Evolutionary conservation across 352 stramenopile species (phyloP).

Genomic region (Pythium aquatile): DNA sequence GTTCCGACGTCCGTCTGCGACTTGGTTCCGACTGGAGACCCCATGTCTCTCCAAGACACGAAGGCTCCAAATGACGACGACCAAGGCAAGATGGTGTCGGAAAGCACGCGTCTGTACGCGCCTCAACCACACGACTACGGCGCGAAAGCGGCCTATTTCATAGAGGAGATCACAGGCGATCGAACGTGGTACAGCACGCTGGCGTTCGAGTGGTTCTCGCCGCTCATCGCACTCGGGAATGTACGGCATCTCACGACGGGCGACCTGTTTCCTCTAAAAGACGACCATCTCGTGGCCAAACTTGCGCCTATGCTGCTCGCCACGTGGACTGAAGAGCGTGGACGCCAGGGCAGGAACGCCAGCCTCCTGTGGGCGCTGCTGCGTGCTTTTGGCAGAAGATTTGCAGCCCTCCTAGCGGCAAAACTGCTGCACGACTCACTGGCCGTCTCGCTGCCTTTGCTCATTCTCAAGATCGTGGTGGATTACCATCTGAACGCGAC

Average conservation of each 20-base stretch:
- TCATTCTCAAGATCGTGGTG: conserved; percentile 78
- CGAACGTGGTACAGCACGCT: conserved; percentile 12
- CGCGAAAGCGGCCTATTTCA: conserved; percentile 5
- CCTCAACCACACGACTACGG: conserved; percentile 5
- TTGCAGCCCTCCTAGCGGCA: conserved; percentile 44
- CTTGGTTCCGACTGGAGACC: background rate
- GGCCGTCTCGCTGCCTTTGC: conserved; percentile 54
- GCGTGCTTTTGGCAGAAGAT: conserved; percentile 51
- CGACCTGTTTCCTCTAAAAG: conserved; percentile 16
- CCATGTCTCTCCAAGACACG: conserved; percentile 8
- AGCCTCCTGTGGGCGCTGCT: conserved; percentile 57
- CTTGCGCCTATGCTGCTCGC: background rate
- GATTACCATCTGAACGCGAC: conserved; percentile 55
- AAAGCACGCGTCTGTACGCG: conserved; percentile 11
- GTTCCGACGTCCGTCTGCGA: conserved; percentile 6
- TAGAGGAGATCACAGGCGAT: conserved; percentile 13
- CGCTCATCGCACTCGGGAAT: conserved; percentile 20
- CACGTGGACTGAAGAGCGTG: conserved; percentile 2
- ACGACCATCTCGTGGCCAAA: background rate
- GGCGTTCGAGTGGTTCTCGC: conserved; percentile 25
- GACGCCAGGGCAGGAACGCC: conserved; percentile 15
- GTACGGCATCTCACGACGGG: background rate
- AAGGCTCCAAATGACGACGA: background rate
- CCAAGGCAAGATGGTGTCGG: background rate
- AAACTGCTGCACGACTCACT: conserved; percentile 70